Evolutionary conservation across 2,329 filamentous ascomycete species (phyloP).

Genomic region (Nannizzia gypsea): DNA sequence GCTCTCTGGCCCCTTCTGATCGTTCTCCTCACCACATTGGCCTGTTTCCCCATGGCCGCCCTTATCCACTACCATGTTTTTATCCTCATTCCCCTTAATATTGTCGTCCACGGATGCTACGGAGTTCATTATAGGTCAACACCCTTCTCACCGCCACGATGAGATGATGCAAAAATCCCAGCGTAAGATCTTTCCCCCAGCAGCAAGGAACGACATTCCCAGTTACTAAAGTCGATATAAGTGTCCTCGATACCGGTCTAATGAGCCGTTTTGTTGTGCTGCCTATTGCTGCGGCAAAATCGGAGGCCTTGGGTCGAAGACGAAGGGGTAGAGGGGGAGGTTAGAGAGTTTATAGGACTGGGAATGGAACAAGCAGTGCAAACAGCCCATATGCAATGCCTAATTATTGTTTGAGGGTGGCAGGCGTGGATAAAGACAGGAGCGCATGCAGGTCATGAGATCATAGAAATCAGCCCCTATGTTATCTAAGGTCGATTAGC

Average conservation of each 20-base stretch:
- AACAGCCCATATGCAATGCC: not conserved
- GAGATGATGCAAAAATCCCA: not conserved
- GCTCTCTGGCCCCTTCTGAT: not conserved
- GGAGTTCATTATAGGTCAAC: slow-evolving; percentile 4
- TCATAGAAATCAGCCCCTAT: not conserved
- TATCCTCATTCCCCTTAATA: not conserved
- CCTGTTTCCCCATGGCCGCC: not conserved
- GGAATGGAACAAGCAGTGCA: not conserved
- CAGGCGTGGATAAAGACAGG: not conserved
- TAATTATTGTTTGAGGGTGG: not conserved
- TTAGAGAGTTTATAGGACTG: not conserved
- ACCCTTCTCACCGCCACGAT: not conserved
- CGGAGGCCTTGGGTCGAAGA: not conserved
- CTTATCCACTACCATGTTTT: not conserved
- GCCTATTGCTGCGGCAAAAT: not conserved
- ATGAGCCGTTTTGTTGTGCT: not conserved
- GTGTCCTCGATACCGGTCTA: not conserved
- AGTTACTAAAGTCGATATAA: not conserved
- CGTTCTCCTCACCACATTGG: not conserved
- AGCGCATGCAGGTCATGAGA: not conserved
- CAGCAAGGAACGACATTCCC: not conserved
- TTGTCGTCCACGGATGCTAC: not conserved
- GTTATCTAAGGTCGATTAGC: not conserved
- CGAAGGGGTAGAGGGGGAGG: not conserved
- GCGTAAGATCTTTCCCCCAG: not conserved